phyloP scores from a whole-genome alignment of 2,329 filamentous ascomycete species.

The Arthrinium phaeospermum region DNA sequence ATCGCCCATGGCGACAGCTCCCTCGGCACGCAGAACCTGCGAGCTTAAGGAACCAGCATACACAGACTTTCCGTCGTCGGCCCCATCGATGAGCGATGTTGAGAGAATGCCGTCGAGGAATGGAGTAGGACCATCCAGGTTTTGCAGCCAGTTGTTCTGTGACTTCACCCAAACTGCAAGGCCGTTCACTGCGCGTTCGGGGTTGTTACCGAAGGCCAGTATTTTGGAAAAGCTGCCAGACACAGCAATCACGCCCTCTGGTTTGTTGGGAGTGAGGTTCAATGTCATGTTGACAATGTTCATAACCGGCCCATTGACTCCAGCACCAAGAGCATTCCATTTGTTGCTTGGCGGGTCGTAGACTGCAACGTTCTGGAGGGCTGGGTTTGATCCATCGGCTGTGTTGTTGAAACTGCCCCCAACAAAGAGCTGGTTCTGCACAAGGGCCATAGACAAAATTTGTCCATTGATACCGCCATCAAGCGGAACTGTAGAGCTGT shows the following conservation, averaged over 20 bases:
- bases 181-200: conserved; percentile 68
- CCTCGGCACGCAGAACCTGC: conserved; percentile 73
- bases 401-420: conserved; percentile 87
- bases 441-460: conserved; percentile 74
- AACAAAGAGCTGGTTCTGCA: conserved; percentile 73
- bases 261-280: conserved; percentile 72
- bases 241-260: conserved; percentile 78
- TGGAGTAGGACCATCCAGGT: conserved; percentile 69
- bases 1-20: conserved; percentile 69
- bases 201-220: conserved; percentile 68
- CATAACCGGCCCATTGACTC: conserved; percentile 80
- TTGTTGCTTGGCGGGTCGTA: conserved; percentile 72
- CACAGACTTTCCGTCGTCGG: conserved; percentile 64
- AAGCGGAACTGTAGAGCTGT: conserved; percentile 64
- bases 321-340: conserved; percentile 83
- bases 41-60: conserved; percentile 86
- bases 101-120: conserved; percentile 76
- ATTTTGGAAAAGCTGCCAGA: conserved; percentile 81
- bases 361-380: conserved; percentile 76
- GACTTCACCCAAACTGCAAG: conserved; percentile 95
- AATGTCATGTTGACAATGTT: conserved; percentile 78
- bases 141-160: conserved; percentile 83
- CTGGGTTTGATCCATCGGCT: conserved; percentile 61
- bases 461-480: conserved; percentile 80
- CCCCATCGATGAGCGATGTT: conserved; percentile 68